Base-by-base conservation (phyloP, 306 rosid species). In the Cucurbita ficifolia region DNA sequence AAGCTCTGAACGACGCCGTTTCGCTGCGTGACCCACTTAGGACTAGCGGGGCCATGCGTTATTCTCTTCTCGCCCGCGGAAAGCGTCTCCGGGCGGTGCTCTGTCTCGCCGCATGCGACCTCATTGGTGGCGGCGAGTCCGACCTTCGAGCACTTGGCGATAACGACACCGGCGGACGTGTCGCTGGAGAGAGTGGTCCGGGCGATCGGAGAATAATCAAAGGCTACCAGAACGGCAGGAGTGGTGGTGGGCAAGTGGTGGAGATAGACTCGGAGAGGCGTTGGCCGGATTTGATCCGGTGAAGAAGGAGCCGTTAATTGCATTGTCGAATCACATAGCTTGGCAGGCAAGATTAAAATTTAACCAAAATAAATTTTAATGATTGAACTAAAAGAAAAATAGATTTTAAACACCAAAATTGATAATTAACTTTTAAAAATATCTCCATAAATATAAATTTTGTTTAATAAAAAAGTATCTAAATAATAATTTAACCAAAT, bases 21-120 rank as follows among this genome's bases (percentile, higher is more conserved):
- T 64, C 75, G 2, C 13, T 83, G 2, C 51, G 54, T 12, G 86
- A 87, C 13, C 92, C 92, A 0, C 77, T 38, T 11, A 83, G 52
- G 70, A 87, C 85, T 49, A 83, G 85, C 59, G 82, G 81, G 45
- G 87, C 92, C 21, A 87, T 87, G 89, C 81, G 92, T 0, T 87
- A 87, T 72, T 85, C 92, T 4, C 92, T 87, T 74, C 84, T 85
- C 6, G 92, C 89, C 36, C 85, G 92, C 35, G 92, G 92, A 22
- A 87, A 87, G 73, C 76, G 92, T 2, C 80, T 87, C 52, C 87
- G 89, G 4, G 89, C 92, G 0, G 8, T 87, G 1, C 92, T 87
- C 71, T 85, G 92, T 21, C 64, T 87, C 39, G 89, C 92, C 21
- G 83, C 92, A 9, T 85, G 92, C 45, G 82, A 83, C 35, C 81